Evolutionary conservation across 202 grass and related monocot species (phyloP).

Genomic region (Musa balbisiana): DNA sequence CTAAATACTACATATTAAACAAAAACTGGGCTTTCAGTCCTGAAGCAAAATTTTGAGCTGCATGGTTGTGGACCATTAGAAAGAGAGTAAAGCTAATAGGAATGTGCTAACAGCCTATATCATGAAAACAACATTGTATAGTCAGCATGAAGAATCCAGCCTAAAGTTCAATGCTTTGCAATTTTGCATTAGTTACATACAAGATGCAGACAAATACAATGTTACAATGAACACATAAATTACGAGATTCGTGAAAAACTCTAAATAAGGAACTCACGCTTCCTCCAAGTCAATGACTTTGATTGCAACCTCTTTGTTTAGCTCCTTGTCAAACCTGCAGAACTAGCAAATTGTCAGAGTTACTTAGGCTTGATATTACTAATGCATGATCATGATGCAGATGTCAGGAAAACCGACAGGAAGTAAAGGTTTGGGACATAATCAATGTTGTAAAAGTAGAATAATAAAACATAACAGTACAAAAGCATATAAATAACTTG

Average conservation of each 20-base stretch:
- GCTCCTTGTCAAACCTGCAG: slow-evolving; percentile 81
- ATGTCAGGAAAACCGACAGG: background rate
- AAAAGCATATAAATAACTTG: background rate
- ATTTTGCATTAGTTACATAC: background rate
- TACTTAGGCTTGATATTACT: background rate
- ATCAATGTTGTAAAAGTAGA: background rate
- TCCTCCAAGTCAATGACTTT: slow-evolving; percentile 99
- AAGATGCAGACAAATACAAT: background rate
- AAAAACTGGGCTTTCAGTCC: background rate
- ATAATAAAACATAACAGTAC: background rate
- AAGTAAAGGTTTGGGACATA: background rate
- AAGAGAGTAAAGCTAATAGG: no score
- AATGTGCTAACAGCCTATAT: background rate
- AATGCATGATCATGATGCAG: background rate
- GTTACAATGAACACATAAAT: background rate
- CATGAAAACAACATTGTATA: background rate
- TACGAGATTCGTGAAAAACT: background rate
- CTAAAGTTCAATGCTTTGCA: background rate
- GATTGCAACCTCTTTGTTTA: slow-evolving; percentile 89
- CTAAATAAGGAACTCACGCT: slow-evolving; percentile 47
- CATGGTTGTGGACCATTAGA: background rate
- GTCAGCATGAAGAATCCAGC: background rate
- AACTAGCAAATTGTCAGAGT: background rate
- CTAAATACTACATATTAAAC: background rate
- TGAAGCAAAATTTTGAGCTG: background rate